These are phyloP conservation scores for Testicularia cyperi DNA, from an alignment of 1,284 basidiomycete species.

Conservation along the genomic window DNA sequence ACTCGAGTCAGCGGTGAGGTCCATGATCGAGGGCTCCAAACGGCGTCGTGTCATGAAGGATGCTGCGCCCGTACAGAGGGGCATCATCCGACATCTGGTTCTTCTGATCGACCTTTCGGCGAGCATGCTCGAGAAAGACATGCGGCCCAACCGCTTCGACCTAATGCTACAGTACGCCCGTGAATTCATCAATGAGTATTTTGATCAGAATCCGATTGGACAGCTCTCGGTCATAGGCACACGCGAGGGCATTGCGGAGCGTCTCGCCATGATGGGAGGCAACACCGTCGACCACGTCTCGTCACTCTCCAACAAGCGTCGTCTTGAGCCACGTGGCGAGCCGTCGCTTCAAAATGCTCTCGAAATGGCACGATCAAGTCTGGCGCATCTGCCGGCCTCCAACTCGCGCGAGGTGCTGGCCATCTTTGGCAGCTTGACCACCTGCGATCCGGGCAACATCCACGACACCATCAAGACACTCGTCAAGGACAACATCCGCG, in stretches of 20 bases:
- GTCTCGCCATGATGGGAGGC: constrained; percentile 69
- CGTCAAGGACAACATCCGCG: constrained; percentile 74
- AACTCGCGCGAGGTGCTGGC: constrained; percentile 92
- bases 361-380: constrained; percentile 70
- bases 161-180: constrained; percentile 75
- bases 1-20: constrained; percentile 83
- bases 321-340: constrained; percentile 84
- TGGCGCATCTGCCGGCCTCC: constrained; percentile 80
- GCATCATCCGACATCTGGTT: constrained; percentile 92
- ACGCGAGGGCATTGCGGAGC: constrained; percentile 55
- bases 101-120: constrained; percentile 85
- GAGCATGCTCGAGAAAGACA: constrained; percentile 92
- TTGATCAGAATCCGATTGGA: constrained; percentile 98
- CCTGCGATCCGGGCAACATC: constrained; percentile 94
- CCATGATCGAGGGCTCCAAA: constrained; percentile 79
- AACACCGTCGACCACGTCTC: constrained; percentile 92
- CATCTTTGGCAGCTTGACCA: constrained; percentile 90
- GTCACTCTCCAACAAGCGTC: constrained; percentile 79
- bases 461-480: constrained; percentile 85
- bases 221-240: constrained; percentile 65
- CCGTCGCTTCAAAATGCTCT: constrained; percentile 95
- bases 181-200: constrained; percentile 93
- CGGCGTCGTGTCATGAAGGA: constrained; percentile 69
- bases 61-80: constrained; percentile 81
- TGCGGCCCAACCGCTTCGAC: constrained; percentile 79